A percentile compares a stretch with the other conserved stretches of the same genome.
Evolutionary conservation across 2,329 filamentous ascomycete genomes (phyloP).

Genomic region (Fusarium sp.): DNA sequence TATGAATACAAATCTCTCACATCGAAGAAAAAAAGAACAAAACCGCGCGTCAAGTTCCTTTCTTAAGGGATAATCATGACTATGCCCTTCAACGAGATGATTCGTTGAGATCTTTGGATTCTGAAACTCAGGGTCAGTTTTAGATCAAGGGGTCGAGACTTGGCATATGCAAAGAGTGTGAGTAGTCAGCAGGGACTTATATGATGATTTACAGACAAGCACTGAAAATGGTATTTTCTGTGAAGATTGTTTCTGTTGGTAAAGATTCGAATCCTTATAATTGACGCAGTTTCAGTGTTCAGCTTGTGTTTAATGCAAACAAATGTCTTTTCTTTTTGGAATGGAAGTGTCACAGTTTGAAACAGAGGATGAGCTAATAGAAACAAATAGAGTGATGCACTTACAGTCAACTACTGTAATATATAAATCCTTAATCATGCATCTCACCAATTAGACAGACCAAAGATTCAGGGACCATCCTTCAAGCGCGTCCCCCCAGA

Average conservation of each 20-base stretch:
- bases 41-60: constrained; percentile 9
- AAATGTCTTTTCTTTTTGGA: not conserved
- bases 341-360: constrained; percentile 25
- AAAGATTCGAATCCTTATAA: accelerated
- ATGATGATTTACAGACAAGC: constrained; percentile 28
- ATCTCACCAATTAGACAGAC: not conserved
- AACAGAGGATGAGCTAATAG: constrained; percentile 22
- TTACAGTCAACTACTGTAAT: not conserved
- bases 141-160: constrained; percentile 30
- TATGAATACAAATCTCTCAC: constrained; percentile 19
- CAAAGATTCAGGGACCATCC: constrained; percentile 13
- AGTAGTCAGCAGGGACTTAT: constrained; percentile 10
- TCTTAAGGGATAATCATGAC: not conserved
- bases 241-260: not conserved
- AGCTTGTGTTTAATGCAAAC: constrained; percentile 18
- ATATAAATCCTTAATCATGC: not conserved
- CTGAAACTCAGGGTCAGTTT: constrained; percentile 43
- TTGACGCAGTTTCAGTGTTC: constrained; percentile 5
- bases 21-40: not conserved
- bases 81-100: constrained; percentile 11
- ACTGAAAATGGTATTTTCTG: not conserved
- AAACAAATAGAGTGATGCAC: constrained; percentile 16
- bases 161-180: constrained; percentile 5
- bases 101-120: constrained; percentile 31
- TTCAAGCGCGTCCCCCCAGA: constrained; percentile 15